A percentile compares a stretch with the other conserved stretches of the same genome.
Evolutionary conservation across 192 early-diverging fungal species (phyloP).

Genomic region (Linnemannia schmuckeri): DNA sequence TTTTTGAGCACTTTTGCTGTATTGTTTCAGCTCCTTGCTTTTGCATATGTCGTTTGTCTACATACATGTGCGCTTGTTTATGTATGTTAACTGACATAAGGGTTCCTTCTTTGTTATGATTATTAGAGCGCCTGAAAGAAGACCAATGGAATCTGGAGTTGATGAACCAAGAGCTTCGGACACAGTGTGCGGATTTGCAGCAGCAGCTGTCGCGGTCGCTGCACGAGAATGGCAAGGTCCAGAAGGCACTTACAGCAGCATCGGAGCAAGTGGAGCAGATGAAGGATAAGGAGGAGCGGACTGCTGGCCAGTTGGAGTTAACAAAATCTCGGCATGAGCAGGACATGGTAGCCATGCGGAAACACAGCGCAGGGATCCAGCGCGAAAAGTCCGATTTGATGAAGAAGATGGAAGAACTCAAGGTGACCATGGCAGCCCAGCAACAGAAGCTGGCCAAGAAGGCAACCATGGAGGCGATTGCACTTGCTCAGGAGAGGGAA

Average conservation of each 20-base stretch:
- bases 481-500: conserved; percentile 35
- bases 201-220: conserved; percentile 58
- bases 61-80: no score
- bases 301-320: conserved; percentile 55
- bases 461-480: conserved; percentile 41
- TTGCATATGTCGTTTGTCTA: background rate
- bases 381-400: conserved; percentile 71
- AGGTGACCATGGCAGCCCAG: conserved; percentile 21
- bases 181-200: conserved; percentile 57
- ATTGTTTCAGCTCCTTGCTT: background rate
- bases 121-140: conserved; percentile 67
- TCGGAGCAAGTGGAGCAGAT: conserved; percentile 71
- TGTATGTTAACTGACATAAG: background rate
- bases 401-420: conserved; percentile 72
- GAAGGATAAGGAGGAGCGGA: conserved; percentile 67
- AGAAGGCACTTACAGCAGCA: conserved; percentile 62
- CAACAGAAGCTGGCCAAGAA: conserved; percentile 52
- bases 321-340: conserved; percentile 71
- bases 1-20: background rate
- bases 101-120: background rate
- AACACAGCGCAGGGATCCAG: conserved; percentile 65
- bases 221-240: conserved; percentile 71
- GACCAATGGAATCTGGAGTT: conserved; percentile 69
- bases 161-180: conserved; percentile 63
- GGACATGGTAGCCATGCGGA: conserved; percentile 70